Evolutionary conservation across 306 rosid species (phyloP).

Genomic region (Myrica gale): DNA sequence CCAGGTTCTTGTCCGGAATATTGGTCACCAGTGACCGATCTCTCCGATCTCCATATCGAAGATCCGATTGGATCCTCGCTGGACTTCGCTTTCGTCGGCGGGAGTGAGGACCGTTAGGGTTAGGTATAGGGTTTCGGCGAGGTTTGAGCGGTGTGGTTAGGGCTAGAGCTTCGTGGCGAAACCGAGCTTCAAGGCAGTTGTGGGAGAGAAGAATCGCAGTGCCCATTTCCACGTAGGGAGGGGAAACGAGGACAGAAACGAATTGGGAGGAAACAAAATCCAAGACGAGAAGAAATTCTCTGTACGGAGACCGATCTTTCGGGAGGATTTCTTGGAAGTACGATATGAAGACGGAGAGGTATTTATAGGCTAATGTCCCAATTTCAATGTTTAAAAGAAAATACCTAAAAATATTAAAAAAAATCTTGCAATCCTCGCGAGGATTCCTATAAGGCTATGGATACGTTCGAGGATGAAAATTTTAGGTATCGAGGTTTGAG

Average conservation of each 20-base stretch:
- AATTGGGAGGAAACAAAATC: background rate
- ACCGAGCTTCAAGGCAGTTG: conserved; percentile 39
- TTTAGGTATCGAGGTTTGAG: no score
- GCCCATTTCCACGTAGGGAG: conserved; percentile 40
- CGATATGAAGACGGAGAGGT: background rate
- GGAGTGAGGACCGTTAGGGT: conserved; percentile 11
- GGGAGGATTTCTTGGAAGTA: background rate
- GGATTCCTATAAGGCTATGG: no score
- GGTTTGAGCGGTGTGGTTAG: conserved; percentile 3
- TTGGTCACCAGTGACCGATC: conserved; percentile 31
- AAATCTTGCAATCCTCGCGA: background rate
- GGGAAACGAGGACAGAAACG: background rate
- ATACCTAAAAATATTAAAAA: no score
- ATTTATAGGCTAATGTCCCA: no score
- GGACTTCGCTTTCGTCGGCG: conserved; percentile 62
- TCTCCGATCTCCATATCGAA: conserved; percentile 20
- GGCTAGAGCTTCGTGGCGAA: conserved; percentile 33
- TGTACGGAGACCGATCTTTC: background rate
- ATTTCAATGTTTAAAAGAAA: no score
- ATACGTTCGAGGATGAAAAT: no score
- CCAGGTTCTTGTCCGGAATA: conserved; percentile 29
- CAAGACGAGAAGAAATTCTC: background rate
- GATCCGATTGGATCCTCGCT: conserved; percentile 18
- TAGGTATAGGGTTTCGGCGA: background rate
- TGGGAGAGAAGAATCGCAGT: conserved; percentile 51